A percentile compares a stretch with the other conserved stretches of the same genome.
These are phyloP conservation scores for Fraxinus quadrangulata DNA, from an alignment of 257 asterid genomes.

Conservation along the genomic window DNA sequence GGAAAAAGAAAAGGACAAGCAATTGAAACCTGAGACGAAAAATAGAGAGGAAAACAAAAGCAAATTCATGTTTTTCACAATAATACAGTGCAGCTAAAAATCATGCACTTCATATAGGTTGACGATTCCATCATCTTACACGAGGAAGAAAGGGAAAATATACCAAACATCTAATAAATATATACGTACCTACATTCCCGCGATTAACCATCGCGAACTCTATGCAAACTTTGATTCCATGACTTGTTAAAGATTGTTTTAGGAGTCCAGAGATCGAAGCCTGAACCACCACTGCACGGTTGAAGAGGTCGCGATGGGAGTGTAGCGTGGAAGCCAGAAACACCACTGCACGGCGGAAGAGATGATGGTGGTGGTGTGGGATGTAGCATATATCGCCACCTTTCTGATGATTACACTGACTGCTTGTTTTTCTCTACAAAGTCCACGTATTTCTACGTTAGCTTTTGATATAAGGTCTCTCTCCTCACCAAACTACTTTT, in stretches of 20 bases:
- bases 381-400: constrained; percentile 2
- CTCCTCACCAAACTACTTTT: constrained; percentile 49
- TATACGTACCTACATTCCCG: constrained; percentile 1
- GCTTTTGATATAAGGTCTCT: constrained; percentile 29
- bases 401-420: neutral
- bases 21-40: neutral
- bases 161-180: constrained; percentile 25
- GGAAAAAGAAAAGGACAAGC: neutral
- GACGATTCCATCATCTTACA: constrained; percentile 18
- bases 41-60: neutral
- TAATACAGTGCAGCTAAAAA: constrained; percentile 32
- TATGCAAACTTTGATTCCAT: neutral
- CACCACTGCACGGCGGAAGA: neutral
- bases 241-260: neutral
- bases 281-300: constrained; percentile 3
- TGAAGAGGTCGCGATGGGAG: neutral
- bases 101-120: constrained; percentile 35
- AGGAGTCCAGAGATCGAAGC: constrained; percentile 30
- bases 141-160: constrained; percentile 12
- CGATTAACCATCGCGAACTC: constrained; percentile 21
- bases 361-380: neutral
- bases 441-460: constrained; percentile 40
- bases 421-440: constrained; percentile 26
- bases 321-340: neutral
- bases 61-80: constrained; percentile 18